These are phyloP conservation scores for Pulveroboletus sp. DNA, from an alignment of 768 basidiomycete genomes.

Conservation along the genomic window DNA sequence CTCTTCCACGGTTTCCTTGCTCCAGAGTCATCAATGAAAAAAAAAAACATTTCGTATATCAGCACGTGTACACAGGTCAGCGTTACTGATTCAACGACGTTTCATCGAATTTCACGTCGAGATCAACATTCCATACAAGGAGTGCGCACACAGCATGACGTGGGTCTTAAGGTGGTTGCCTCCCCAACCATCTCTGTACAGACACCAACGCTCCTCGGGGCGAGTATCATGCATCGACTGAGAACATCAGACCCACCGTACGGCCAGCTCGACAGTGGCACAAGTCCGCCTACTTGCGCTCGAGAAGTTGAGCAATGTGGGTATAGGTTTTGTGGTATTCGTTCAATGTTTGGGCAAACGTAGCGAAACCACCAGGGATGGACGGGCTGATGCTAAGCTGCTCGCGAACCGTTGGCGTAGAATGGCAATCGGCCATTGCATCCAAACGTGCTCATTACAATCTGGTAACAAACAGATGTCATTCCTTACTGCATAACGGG, in stretches of 20 bases:
- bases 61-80: background rate
- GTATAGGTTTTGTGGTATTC: conserved; percentile 19
- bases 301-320: conserved; percentile 48
- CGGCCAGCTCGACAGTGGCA: conserved; percentile 67
- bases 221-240: background rate
- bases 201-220: conserved; percentile 46
- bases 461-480: background rate
- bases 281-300: too few species aligned
- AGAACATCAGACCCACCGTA: conserved; percentile 40
- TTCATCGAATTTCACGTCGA: background rate
- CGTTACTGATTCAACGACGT: background rate
- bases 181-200: conserved; percentile 41
- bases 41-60: conserved; percentile 1
- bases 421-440: conserved; percentile 58
- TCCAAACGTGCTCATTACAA: conserved; percentile 27
- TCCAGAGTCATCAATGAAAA: background rate
- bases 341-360: conserved; percentile 46
- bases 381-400: conserved; percentile 55
- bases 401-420: conserved; percentile 45
- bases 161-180: conserved; percentile 8
- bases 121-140: background rate
- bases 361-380: conserved; percentile 34
- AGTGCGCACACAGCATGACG: background rate
- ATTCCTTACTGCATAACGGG: conserved; percentile 38
- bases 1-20: background rate